Evolutionary conservation across 129 eudicot genomes (phyloP), one percentile per base, ranked within the genome.

Genomic region (Lonicera japonica): DNA sequence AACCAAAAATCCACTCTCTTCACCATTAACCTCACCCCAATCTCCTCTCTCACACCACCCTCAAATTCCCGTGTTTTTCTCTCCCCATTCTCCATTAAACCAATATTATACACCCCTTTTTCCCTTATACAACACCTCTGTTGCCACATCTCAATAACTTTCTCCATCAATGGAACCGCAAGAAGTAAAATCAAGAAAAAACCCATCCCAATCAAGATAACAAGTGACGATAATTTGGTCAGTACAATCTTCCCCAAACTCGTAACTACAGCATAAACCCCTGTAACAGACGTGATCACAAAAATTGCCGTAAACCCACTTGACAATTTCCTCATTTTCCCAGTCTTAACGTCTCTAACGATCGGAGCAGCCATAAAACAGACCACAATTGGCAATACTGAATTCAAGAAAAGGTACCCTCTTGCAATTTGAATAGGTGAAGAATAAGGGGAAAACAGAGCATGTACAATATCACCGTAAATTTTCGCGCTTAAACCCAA

Each of bases 1-100:
- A 92, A 59, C 98, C 98, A 92, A 68, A 92, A 92, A 65, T 92
- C 82, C 69, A 84, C 67, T 63, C 60, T 84, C 69, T 67, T 71
- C 57, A 92, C 3, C 98, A 92, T 84, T 61, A 21, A 45, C 73
- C 34, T 72, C 21, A 54, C 81, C 58, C 76, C 88, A 48, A 84
- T 72, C 61, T 87, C 86, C 70, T 77, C 89, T 21, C 21, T 50
- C 5, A 63, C 78, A 10, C 67, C 21, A 56, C 58, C 48, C 46
- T 3, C 71, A 19, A 52, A 12, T 38, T 41, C 43, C 47, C 72
- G 25, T 70, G 75, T 12, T 65, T 68, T 21, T 60, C 62, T 71
- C 65, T 21, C 73, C 51, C 73, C 71, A 45, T 53, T 51, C 52
- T 75, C 80, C 6, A 53, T 21, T 10, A 34, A 50, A 25, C 63